Evolutionary conservation across 495 filamentous ascomycete genomes (phyloP), one percentile per base, ranked within the genome.

Genomic region (Penicillium paxilli): DNA sequence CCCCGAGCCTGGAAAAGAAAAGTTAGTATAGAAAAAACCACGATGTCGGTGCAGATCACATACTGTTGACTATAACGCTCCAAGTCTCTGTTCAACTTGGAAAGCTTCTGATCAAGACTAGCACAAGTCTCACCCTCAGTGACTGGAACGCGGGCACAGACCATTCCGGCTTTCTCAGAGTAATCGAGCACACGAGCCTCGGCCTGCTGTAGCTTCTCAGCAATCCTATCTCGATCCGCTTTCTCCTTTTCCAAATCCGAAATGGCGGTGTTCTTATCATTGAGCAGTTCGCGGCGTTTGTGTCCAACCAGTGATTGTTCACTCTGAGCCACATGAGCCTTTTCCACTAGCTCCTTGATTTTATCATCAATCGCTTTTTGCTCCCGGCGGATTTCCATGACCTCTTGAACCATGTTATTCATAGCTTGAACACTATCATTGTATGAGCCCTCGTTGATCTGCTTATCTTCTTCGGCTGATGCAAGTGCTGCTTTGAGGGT

Each of bases 241-340:
- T 82, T 78, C 5, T 74, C 69, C 3, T 78, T 63, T 5, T 82
- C 74, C 16, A 88, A 69, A 3, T 46, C 59, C 12, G 79, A 74
- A 22, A 87, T 62, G 2, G 85, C 84, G 11, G 67, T 51, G 62
- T 95, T 96, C 61, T 92, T 90, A 12, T 87, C 77, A 2, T 68
- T 62, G 4, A 96, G 67, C 12, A 77, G 77, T 5, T 81, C 63
- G 24, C 72, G 71, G 25, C 85, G 83, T 26, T 77, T 70, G 4
- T 82, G 73, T 1, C 64, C 58, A 11, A 80, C 72, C 44, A 75
- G 73, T 23, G 74, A 65, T 8, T 77, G 64, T 63, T 87, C 90
- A 30, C 71, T 71, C 51, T 86, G 74, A 17, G 82, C 81, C 64
- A 91, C 87, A 11, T 54, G 64, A 8, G 86, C 59, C 25, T 75